These are phyloP conservation scores for Curvularia verruculosa DNA, from an alignment of 2,329 filamentous ascomycete genomes.

Conservation along the genomic window DNA sequence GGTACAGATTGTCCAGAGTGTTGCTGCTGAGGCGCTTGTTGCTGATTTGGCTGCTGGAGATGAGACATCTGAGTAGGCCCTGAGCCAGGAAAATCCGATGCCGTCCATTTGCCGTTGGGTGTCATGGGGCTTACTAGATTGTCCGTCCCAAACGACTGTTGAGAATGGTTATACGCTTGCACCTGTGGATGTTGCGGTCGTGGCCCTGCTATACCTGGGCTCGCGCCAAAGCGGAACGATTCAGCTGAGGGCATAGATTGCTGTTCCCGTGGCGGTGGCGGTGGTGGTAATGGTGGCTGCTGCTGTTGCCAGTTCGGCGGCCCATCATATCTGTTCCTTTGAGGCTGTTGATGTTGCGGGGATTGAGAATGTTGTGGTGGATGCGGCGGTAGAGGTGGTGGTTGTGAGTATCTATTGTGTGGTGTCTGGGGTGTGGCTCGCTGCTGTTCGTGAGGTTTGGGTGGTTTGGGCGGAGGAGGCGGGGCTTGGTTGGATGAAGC, in stretches of 20 bases:
- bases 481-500: slow-evolving; percentile 33
- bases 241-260: slow-evolving; percentile 30
- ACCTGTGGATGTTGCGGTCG: slow-evolving; percentile 36
- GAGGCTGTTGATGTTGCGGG: slow-evolving; percentile 25
- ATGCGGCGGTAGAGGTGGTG: slow-evolving; percentile 46
- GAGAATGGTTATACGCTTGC: slow-evolving; percentile 33
- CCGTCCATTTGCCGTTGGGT: slow-evolving; percentile 33
- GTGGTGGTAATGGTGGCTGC: not conserved
- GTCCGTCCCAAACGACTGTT: slow-evolving; percentile 32
- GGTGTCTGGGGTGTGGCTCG: slow-evolving; percentile 31
- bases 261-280: slow-evolving; percentile 6
- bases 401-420: slow-evolving; percentile 36
- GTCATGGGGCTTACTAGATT: slow-evolving; percentile 49
- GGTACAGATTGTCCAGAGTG: slow-evolving; percentile 16
- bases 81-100: slow-evolving; percentile 31
- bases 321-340: slow-evolving; percentile 26
- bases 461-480: slow-evolving; percentile 58
- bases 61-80: slow-evolving; percentile 24
- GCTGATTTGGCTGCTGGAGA: slow-evolving; percentile 25
- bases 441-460: slow-evolving; percentile 43
- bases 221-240: slow-evolving; percentile 24
- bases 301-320: slow-evolving; percentile 30
- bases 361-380: slow-evolving; percentile 35
- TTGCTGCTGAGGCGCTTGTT: slow-evolving; percentile 22
- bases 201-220: slow-evolving; percentile 24